Conservation (phyloP, 352 stramenopile genomes). For the Phytophthora pistaciae region DNA sequence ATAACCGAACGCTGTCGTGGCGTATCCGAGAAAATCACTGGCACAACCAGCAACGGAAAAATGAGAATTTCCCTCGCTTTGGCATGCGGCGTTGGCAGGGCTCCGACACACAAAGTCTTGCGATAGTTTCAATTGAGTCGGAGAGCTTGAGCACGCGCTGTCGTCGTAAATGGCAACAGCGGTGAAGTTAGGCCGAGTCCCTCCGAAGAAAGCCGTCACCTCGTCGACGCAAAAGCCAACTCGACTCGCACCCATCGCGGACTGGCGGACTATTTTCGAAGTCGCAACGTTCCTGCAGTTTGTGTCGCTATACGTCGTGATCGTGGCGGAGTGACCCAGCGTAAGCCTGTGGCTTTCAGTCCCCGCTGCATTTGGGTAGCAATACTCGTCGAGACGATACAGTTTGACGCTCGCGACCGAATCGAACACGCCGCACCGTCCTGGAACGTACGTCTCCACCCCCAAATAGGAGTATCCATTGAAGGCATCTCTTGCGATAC, state of each 20-base stretch:
- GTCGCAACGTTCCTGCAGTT: background rate
- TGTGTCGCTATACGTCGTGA: slow-evolving; percentile 9
- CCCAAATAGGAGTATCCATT: background rate
- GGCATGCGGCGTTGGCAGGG: background rate
- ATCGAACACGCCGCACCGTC: background rate
- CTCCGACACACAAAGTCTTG: slow-evolving; percentile 8
- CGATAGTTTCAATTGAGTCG: slow-evolving; percentile 4
- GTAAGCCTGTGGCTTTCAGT: slow-evolving; percentile 7
- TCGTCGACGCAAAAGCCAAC: background rate
- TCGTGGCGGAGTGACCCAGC: background rate
- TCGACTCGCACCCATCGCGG: background rate
- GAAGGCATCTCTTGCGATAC: slow-evolving; percentile 2
- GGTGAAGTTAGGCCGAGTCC: background rate
- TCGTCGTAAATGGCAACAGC: slow-evolving; percentile 8
- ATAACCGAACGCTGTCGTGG: background rate
- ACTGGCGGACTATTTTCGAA: background rate
- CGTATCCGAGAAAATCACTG: background rate
- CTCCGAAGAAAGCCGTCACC: slow-evolving; percentile 10
- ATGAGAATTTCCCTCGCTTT: background rate
- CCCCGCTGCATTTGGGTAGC: slow-evolving; percentile 9
- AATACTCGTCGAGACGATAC: slow-evolving; percentile 14
- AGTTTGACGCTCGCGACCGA: background rate
- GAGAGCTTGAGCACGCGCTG: slow-evolving; percentile 5
- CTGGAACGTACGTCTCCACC: slow-evolving; percentile 9
- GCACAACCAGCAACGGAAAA: slow-evolving; percentile 1